These are phyloP conservation scores for Aleurites moluccanus DNA, from an alignment of 441 rosid species.

Conservation along the genomic window DNA sequence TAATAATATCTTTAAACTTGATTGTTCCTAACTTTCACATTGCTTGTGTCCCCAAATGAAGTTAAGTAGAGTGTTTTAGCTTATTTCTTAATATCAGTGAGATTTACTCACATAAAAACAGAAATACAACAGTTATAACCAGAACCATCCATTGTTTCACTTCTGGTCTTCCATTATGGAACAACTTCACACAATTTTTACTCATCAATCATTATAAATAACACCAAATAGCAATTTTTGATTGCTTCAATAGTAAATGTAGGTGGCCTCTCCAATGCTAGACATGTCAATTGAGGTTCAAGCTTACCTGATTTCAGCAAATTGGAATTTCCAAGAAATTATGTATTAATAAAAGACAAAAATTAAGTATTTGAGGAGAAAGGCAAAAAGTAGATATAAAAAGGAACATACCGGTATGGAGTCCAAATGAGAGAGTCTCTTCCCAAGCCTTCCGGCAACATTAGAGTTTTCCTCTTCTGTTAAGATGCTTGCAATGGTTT, in stretches of 20 bases:
- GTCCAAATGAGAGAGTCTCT: slow-evolving; percentile 83
- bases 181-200: neutral
- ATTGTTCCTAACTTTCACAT: neutral
- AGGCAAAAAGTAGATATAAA: slow-evolving; percentile 11
- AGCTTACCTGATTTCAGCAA: neutral
- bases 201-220: neutral
- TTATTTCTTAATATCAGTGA: neutral
- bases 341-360: neutral
- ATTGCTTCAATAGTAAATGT: neutral
- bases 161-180: neutral
- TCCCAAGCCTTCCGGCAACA: slow-evolving; percentile 58
- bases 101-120: neutral
- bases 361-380: neutral
- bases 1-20: neutral
- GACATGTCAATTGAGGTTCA: neutral
- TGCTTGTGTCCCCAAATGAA: neutral
- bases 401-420: slow-evolving; percentile 70
- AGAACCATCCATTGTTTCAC: neutral
- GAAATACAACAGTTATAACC: neutral
- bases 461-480: slow-evolving; percentile 60
- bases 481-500: slow-evolving; percentile 70
- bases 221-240: neutral
- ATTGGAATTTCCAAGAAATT: neutral
- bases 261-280: too few species aligned
- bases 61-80: neutral